Conservation (phyloP, 83 land plant genomes). For the Larix sibirica region DNA sequence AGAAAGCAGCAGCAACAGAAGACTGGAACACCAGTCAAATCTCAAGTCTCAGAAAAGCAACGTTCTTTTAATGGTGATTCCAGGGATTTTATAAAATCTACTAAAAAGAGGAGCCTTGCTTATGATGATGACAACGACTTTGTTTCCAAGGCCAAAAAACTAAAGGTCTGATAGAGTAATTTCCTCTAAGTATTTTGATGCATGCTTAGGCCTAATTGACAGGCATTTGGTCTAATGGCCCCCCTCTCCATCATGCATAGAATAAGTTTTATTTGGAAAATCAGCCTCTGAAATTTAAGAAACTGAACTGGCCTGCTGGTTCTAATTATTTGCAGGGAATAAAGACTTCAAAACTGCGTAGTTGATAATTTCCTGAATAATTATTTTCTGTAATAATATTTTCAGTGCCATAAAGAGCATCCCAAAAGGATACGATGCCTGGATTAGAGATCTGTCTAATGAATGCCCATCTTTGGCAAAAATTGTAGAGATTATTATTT, state of each 20-base stretch:
- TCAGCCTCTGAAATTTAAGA: not conserved
- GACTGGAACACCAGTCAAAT: conserved; percentile 57
- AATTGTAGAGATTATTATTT: not conserved
- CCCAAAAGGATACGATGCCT: not conserved
- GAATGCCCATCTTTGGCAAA: not conserved
- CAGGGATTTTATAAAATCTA: conserved; percentile 30
- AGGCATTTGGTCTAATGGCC: not conserved
- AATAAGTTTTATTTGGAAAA: conserved; percentile 3
- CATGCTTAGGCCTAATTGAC: not conserved
- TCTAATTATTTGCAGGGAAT: not conserved
- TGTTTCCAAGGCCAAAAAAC: conserved; percentile 48
- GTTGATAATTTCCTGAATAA: not conserved
- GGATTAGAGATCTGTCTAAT: not conserved
- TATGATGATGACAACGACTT: conserved; percentile 60
- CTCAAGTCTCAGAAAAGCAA: conserved; percentile 21
- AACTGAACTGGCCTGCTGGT: not conserved
- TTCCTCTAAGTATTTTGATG: not conserved
- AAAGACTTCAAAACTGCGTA: not conserved
- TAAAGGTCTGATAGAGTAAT: conserved; percentile 29
- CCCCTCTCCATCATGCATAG: not conserved
- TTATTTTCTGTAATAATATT: not conserved
- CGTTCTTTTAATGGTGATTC: conserved; percentile 21
- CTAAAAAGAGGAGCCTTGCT: conserved; percentile 41
- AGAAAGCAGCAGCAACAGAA: conserved; percentile 49
- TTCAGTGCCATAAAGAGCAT: not conserved